Percentiles rank a stretch among this genome's conserved stretches.
phyloP scores from a whole-genome alignment of 805 yeast species.

The Spathaspora arborariae region DNA sequence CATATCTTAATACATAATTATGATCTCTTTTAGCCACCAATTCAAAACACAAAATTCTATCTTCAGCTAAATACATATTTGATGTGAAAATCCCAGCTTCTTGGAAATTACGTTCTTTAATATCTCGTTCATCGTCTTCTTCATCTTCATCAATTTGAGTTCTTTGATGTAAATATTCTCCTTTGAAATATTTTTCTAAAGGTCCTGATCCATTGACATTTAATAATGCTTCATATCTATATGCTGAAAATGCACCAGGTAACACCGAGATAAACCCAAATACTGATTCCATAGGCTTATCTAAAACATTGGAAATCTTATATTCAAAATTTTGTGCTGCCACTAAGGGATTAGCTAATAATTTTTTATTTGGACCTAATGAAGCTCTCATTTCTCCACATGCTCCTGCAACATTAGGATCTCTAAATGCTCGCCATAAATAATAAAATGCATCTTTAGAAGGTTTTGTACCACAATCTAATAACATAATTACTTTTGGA shows the following conservation, averaged over 20 bases:
- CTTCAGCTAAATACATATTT: slow-evolving; percentile 97
- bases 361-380: slow-evolving; percentile 52
- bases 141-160: slow-evolving; percentile 41
- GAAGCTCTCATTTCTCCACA: slow-evolving; percentile 95
- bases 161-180: slow-evolving; percentile 73
- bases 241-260: slow-evolving; percentile 97
- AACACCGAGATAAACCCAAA: slow-evolving; percentile 93
- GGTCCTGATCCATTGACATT: slow-evolving; percentile 80
- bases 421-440: slow-evolving; percentile 82
- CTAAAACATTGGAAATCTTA: slow-evolving; percentile 90
- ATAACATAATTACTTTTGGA: slow-evolving; percentile 77
- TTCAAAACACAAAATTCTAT: slow-evolving; percentile 91
- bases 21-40: slow-evolving; percentile 77
- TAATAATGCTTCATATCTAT: slow-evolving; percentile 75
- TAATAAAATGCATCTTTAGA: slow-evolving; percentile 79
- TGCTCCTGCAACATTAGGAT: slow-evolving; percentile 88
- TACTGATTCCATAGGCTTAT: slow-evolving; percentile 92
- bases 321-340: slow-evolving; percentile 98
- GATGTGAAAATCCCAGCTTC: slow-evolving; percentile 80
- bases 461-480: slow-evolving; percentile 96
- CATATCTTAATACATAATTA: slow-evolving; percentile 79
- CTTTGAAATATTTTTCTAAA: slow-evolving; percentile 83
- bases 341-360: slow-evolving; percentile 76
- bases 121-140: slow-evolving; percentile 36
- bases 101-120: slow-evolving; percentile 34